Conservation (phyloP, 257 asterid species). For the Petunia axillaris region DNA sequence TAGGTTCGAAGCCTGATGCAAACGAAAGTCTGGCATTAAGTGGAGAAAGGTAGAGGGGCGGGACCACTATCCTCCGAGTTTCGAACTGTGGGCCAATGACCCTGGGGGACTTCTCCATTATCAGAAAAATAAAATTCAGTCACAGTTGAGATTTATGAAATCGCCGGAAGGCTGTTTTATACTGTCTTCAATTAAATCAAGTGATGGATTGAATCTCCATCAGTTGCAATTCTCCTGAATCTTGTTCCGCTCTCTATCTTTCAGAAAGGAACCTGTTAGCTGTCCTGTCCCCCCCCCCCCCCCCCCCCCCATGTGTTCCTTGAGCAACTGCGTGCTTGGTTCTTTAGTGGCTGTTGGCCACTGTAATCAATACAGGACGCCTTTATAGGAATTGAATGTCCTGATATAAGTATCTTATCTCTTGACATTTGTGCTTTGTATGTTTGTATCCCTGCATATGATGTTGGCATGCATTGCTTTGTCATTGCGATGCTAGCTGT, state of each 20-base stretch:
- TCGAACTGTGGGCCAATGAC: too few species aligned
- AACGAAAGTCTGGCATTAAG: too few species aligned
- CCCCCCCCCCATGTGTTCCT: not conserved
- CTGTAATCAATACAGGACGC: not conserved
- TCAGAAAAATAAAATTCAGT: not conserved
- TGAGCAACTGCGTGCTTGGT: not conserved
- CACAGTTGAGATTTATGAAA: not conserved
- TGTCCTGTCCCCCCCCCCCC: not conserved
- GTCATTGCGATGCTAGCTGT: not conserved
- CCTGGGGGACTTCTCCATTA: too few species aligned
- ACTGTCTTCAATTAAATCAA: conserved; percentile 1
- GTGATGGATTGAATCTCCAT: not conserved
- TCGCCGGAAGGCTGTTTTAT: not conserved
- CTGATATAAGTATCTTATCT: not conserved
- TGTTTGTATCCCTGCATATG: not conserved
- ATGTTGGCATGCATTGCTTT: not conserved
- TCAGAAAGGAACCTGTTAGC: conserved; percentile 18
- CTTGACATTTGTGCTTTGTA: conserved; percentile 7
- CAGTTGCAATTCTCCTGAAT: not conserved
- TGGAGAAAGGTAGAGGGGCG: too few species aligned
- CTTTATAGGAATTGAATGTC: not conserved
- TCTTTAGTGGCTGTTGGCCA: not conserved
- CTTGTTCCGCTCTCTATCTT: not conserved
- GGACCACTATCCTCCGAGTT: too few species aligned
- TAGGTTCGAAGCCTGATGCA: too few species aligned